phyloP scores from a whole-genome alignment of 164 flowering plant species.

The Malania oleifera region DNA sequence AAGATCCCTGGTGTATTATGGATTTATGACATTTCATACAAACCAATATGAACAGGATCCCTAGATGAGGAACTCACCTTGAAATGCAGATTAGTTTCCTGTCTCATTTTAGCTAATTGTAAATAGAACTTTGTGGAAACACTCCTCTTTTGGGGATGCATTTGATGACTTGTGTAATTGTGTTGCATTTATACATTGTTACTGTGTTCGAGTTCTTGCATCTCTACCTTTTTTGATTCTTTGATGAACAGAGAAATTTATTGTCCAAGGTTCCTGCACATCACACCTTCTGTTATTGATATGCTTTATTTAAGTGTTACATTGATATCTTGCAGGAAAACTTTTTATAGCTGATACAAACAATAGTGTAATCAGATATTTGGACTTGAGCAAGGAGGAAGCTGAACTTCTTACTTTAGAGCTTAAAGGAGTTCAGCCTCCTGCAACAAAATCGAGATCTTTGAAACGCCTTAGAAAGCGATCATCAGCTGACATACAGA shows the following conservation, averaged over 20 bases:
- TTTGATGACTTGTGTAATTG: neutral
- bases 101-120: neutral
- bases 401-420: constrained; percentile 63
- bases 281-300: neutral
- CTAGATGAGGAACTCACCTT: no score
- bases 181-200: neutral
- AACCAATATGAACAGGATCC: no score
- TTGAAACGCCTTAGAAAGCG: constrained; percentile 76
- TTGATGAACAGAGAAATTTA: no score
- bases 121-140: neutral
- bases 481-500: constrained; percentile 47
- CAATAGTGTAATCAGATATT: constrained; percentile 69
- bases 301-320: neutral
- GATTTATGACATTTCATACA: no score
- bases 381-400: constrained; percentile 54
- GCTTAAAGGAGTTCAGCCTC: constrained; percentile 86
- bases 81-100: neutral
- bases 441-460: constrained; percentile 57
- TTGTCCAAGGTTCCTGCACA: no score
- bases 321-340: constrained; percentile 54
- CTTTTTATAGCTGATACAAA: constrained; percentile 85
- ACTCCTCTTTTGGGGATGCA: neutral
- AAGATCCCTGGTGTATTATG: no score
- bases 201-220: neutral
- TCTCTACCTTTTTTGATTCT: neutral